These are phyloP conservation scores for Melanogaster broomeanus DNA, from an alignment of 768 basidiomycete genomes.

Conservation along the genomic window DNA sequence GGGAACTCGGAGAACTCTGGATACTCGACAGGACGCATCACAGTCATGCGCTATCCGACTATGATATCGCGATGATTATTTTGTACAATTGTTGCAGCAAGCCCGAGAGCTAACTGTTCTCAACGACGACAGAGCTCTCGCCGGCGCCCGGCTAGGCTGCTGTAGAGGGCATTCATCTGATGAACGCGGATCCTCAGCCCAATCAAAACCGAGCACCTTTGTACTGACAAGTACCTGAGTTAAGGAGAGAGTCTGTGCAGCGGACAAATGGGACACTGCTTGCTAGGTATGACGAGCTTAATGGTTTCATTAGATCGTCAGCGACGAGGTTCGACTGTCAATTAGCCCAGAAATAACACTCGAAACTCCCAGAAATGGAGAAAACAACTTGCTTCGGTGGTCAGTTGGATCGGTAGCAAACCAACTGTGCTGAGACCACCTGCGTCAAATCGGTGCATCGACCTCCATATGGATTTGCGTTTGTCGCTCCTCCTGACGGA, in stretches of 20 bases:
- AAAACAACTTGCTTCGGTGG: slow-evolving; percentile 19
- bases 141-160: slow-evolving; percentile 17
- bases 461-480: neutral
- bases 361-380: slow-evolving; percentile 10
- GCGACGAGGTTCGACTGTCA: neutral
- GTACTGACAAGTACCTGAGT: neutral
- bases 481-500: neutral
- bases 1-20: slow-evolving; percentile 21
- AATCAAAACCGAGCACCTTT: neutral
- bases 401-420: neutral
- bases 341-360: neutral
- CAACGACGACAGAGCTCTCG: slow-evolving; percentile 24
- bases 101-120: slow-evolving; percentile 14
- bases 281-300: slow-evolving; percentile 9
- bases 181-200: neutral
- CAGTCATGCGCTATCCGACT: slow-evolving; percentile 19
- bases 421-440: neutral
- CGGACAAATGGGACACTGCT: neutral
- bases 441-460: slow-evolving; percentile 14
- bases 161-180: slow-evolving; percentile 4
- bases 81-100: slow-evolving; percentile 30
- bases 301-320: neutral
- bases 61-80: slow-evolving; percentile 25
- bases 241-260: neutral
- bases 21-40: neutral